These are phyloP conservation scores for Narthecium ossifragum DNA, from an alignment of 106 monocot species.

Conservation along the genomic window DNA sequence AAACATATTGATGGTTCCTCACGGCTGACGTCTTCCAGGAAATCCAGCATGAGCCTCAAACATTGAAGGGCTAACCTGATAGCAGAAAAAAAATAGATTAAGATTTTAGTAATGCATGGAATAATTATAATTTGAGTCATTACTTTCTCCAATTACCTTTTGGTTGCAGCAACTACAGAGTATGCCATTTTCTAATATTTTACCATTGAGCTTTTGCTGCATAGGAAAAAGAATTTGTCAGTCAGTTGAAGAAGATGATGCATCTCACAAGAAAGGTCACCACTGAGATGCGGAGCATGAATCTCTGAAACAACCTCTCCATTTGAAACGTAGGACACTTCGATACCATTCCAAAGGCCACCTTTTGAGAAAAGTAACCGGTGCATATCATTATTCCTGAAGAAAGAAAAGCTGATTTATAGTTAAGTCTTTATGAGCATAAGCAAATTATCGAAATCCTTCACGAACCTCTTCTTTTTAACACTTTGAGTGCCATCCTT, in stretches of 20 bases:
- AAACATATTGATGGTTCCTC: constrained; percentile 6
- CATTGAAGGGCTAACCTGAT: constrained; percentile 46
- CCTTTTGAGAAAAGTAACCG: constrained; percentile 38
- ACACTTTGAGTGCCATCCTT: constrained; percentile 2
- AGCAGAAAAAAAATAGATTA: constrained; percentile 6
- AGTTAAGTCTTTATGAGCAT: neutral
- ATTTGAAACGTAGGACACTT: constrained; percentile 28
- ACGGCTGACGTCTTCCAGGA: constrained; percentile 40
- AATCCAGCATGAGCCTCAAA: constrained; percentile 66
- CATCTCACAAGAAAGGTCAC: no score
- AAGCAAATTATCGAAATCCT: neutral
- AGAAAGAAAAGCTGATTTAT: constrained; percentile 1
- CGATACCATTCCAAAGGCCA: constrained; percentile 50
- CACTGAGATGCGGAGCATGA: no score
- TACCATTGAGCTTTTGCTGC: constrained; percentile 45
- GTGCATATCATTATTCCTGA: constrained; percentile 44
- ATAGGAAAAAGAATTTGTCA: neutral
- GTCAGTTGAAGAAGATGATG: neutral
- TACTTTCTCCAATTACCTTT: constrained; percentile 42
- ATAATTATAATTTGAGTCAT: no score
- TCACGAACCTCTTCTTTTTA: constrained; percentile 19
- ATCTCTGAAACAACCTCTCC: constrained; percentile 39
- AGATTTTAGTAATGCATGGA: neutral
- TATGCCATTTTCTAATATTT: constrained; percentile 43
- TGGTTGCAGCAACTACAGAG: constrained; percentile 41